Evolutionary conservation across 2,329 filamentous ascomycete genomes (phyloP), one percentile per base, ranked within the genome.

Genomic region (Aspergillus alliaceus): DNA sequence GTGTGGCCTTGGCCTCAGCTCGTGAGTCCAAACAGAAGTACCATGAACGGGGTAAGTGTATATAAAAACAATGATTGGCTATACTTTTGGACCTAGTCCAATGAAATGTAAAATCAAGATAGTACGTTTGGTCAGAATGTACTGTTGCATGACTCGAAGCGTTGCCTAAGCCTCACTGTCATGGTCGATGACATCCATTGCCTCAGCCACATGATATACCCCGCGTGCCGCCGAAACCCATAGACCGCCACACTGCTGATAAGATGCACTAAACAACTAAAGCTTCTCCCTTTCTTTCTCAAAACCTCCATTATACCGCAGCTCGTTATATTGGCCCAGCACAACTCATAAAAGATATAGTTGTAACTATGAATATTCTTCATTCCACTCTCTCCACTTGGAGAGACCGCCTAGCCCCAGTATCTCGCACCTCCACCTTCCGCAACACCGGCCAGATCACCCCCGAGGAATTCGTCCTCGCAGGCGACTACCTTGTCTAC

Each of bases 401-500:
- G 71, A 90, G 93, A 67, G 95, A 98, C 78, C 89, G 88, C 67
- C 93, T 96, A 77, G 91, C 93, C 12, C 93, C 93, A 39, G 88
- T 96, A 69, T 87, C 86, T 58, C 88, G 96, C 75, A 96, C 87
- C 52, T 98, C 93, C 3, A 98, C 91, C 63, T 99, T 99, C 78
- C 90, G 93, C 67, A 84, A 86, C 68, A 96, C 93, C 4, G 95
- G 95, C 64, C 90, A 98, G 79, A 95, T 99, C 77, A 98, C 93
- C 0, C 93, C 93, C 18, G 93, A 97, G 71, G 95, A 99, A 82
- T 99, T 99, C 76, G 83, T 97, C 51, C 89, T 90, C 4, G 95
- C 95, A 3, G 95, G 95, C 67, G 95, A 99, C 80, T 99, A 98
- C 75, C 87, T 99, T 35, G 93, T 96, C 70, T 96, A 96, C 86